These are phyloP conservation scores for Hordeum vulgare DNA, from an alignment of 176 grass and related monocot genomes.

Conservation along the genomic window MorexV3_pseudomolecules_assembly NC_058522.1:14060433-14060932, in stretches of 20 bases:
- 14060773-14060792: constrained; percentile 21
- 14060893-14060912: too few species aligned
- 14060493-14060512: constrained; percentile 25
- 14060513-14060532: constrained; percentile 40
- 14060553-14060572: constrained; percentile 79
- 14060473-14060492: too few species aligned
- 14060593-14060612: constrained; percentile 31
- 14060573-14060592: constrained; percentile 54
- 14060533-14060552: constrained; percentile 79
- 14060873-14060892: too few species aligned
- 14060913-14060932: too few species aligned
- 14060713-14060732: constrained; percentile 24
- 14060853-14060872: too few species aligned
- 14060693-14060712: constrained; percentile 24
- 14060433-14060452: constrained; percentile 29
- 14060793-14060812: background rate
- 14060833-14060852: too few species aligned
- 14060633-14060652: constrained; percentile 29
- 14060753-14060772: constrained; percentile 33
- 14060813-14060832: too few species aligned
- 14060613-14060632: constrained; percentile 44
- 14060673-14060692: constrained; percentile 39
- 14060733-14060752: constrained; percentile 34
- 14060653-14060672: constrained; percentile 18
- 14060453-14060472: background rate